Percentiles rank a stretch among this genome's conserved stretches.
These are phyloP conservation scores for Colletotrichum acutatum DNA, from an alignment of 2,329 filamentous ascomycete genomes.

Conservation along the genomic window DNA sequence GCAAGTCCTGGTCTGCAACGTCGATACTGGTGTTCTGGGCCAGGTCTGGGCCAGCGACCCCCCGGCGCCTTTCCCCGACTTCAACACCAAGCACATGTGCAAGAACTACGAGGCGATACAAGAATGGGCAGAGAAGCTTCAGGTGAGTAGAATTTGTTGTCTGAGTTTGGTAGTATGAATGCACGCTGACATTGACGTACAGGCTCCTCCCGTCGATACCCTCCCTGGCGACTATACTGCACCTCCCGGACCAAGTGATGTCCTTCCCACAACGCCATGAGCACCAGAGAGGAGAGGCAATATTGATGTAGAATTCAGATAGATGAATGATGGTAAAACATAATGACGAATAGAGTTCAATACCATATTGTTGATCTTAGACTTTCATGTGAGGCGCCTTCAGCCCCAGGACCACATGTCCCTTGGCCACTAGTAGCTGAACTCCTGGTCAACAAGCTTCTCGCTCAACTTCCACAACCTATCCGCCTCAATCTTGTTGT, in stretches of 20 bases:
- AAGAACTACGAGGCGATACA: constrained; percentile 65
- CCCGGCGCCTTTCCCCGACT: constrained; percentile 67
- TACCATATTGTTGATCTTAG: background rate
- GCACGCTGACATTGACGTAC: background rate
- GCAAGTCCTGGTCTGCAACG: constrained; percentile 72
- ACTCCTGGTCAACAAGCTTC: constrained; percentile 46
- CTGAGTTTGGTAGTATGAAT: too few species aligned
- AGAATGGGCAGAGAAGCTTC: constrained; percentile 64
- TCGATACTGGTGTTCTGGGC: constrained; percentile 69
- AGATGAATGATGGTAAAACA: background rate
- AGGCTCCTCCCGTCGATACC: constrained; percentile 23
- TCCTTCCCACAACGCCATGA: constrained; percentile 18
- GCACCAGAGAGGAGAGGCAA: too few species aligned
- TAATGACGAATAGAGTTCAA: background rate
- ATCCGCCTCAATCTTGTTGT: constrained; percentile 42
- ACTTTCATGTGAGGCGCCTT: too few species aligned
- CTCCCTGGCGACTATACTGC: constrained; percentile 18
- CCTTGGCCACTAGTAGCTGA: constrained; percentile 37
- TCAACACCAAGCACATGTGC: constrained; percentile 70
- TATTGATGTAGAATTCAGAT: too few species aligned
- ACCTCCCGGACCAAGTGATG: constrained; percentile 7
- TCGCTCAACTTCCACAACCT: constrained; percentile 48
- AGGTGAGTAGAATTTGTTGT: constrained; percentile 45
- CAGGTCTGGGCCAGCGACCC: constrained; percentile 67
- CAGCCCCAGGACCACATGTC: too few species aligned